These are phyloP conservation scores for Eutrema heterophyllum DNA, from an alignment of 345 rosid genomes.

Conservation along the genomic window DNA sequence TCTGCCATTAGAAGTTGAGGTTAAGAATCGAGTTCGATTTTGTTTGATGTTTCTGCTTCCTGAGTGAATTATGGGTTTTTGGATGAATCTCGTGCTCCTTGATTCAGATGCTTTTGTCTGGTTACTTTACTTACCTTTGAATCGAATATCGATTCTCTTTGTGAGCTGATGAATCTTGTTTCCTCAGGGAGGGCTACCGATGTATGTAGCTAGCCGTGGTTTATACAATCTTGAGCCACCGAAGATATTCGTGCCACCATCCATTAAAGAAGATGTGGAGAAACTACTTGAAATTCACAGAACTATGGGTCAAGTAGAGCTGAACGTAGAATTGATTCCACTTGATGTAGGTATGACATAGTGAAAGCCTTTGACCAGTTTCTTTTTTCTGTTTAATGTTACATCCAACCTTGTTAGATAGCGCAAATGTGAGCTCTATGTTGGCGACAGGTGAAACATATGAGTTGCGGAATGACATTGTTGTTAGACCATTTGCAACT, in stretches of 20 bases:
- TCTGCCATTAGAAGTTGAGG: too few species aligned
- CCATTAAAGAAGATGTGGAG: slow-evolving; percentile 81
- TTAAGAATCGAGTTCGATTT: neutral
- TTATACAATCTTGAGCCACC: slow-evolving; percentile 91
- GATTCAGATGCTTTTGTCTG: neutral
- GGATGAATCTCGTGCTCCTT: too few species aligned
- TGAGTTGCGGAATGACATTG: slow-evolving; percentile 77
- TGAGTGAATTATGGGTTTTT: too few species aligned
- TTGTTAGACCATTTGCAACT: slow-evolving; percentile 81
- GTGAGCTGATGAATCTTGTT: neutral
- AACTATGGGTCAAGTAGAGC: slow-evolving; percentile 81
- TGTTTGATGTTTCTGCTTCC: neutral
- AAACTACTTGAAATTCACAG: slow-evolving; percentile 74
- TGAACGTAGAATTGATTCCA: slow-evolving; percentile 69
- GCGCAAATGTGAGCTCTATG: neutral
- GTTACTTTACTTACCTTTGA: neutral
- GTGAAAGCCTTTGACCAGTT: neutral
- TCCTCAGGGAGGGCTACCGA: slow-evolving; percentile 75
- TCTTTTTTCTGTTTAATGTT: neutral
- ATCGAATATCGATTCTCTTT: neutral
- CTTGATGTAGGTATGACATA: slow-evolving; percentile 60
- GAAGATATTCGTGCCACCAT: slow-evolving; percentile 75
- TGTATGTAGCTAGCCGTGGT: slow-evolving; percentile 89
- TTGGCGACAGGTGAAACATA: slow-evolving; percentile 75
- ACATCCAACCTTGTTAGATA: neutral